Evolutionary conservation across 1,284 basidiomycete genomes (phyloP), one percentile per base, ranked within the genome.

Genomic region (Tausonia pullulans): DNA sequence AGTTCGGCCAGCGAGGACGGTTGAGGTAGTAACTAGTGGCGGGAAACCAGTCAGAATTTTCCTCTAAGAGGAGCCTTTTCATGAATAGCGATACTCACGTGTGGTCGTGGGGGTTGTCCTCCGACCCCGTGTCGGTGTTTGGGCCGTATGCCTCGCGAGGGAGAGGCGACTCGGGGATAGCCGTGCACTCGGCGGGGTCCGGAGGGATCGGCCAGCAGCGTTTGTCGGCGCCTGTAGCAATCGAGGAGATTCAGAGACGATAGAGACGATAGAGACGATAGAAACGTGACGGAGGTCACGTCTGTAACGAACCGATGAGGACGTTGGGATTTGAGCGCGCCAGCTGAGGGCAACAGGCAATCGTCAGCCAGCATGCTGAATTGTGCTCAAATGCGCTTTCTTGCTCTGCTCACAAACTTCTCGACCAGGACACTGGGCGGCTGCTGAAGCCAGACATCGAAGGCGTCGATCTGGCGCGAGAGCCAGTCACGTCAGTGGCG

Each of bases 371-470:
- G 14, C 14, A 54, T 16, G 16, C 10, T 6, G 14, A 54, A 39
- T 3, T 27, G 52, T 9, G 52, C 16, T n/a, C 48, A 54, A 54
- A 43, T 39, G 14, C 54, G 39, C 27, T 27, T 27, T 27, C 27
- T 27, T 27, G 13, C 14, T 54, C 5, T 7, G 51, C 58, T 4
- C 8, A 63, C 61, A 14, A 50, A 63, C n/a, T 51, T 48, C 5
- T 9, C 10, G 9, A 63, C 16, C 10, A 63, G 49, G 2, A 58
- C 48, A 3, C 11, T 40, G n/a, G 61, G 61, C 8, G 55, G 48
- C n/a, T 63, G 61, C 49, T 63, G 61, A 6, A 63, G n/a, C 61
- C 61, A 63, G n/a, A 63, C 61, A 41, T 63, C 61, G 44, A 54
- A 55, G 43, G 61, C 13, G 11, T 52, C 61, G n/a, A 8, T 4